phyloP scores from a whole-genome alignment of 768 basidiomycete genomes.

The Rossbeevera mucosa region DNA sequence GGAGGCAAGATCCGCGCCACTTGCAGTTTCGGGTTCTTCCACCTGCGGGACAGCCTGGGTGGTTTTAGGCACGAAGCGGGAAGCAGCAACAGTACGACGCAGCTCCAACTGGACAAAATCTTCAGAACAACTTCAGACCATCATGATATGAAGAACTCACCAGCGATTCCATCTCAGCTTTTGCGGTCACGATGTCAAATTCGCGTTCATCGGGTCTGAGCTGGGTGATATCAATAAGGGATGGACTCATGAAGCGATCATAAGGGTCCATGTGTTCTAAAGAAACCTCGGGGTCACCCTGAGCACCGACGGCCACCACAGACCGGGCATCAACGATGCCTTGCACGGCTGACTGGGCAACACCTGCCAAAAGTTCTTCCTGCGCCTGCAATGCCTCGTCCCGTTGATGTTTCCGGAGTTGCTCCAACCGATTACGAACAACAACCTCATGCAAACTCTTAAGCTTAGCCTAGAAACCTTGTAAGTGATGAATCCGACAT shows the following conservation, averaged over 20 bases:
- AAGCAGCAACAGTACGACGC: constrained; percentile 76
- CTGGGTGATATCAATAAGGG: constrained; percentile 64
- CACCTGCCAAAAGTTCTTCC: constrained; percentile 81
- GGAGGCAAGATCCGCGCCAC: constrained; percentile 72
- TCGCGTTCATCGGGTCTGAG: constrained; percentile 75
- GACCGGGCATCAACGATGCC: constrained; percentile 36
- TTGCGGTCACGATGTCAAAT: constrained; percentile 69
- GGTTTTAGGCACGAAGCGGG: constrained; percentile 82
- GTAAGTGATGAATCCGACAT: neutral
- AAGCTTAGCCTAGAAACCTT: constrained; percentile 67
- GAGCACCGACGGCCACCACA: constrained; percentile 30
- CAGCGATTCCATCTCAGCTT: constrained; percentile 58
- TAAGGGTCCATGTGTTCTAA: constrained; percentile 77
- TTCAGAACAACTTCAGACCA: constrained; percentile 3
- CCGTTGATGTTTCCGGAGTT: constrained; percentile 90
- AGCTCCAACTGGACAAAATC: constrained; percentile 51
- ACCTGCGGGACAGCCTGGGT: constrained; percentile 56
- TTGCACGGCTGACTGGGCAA: constrained; percentile 55
- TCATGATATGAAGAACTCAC: constrained; percentile 40
- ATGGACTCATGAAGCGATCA: constrained; percentile 81
- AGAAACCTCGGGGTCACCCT: constrained; percentile 33
- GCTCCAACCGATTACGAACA: constrained; percentile 91
- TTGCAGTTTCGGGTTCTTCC: constrained; percentile 52
- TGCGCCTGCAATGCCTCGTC: constrained; percentile 95
- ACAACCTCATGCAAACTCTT: constrained; percentile 93